Percentiles rank a stretch among this genome's conserved stretches.
Conservation (phyloP, 768 basidiomycete genomes). For the Mycena alexandri region DNA sequence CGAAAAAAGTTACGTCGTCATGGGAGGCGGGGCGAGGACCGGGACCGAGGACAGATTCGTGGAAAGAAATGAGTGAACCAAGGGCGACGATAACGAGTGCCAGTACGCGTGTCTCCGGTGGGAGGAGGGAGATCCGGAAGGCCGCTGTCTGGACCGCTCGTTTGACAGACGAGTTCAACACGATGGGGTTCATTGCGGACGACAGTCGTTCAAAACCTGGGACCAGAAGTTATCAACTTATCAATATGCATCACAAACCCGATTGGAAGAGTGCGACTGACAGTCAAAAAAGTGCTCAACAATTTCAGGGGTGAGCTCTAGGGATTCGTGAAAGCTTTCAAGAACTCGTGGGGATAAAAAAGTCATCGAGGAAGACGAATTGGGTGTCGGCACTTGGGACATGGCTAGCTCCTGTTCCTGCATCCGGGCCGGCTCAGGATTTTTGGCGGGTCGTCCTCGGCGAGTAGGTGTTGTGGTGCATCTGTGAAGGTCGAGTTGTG, state of each 20-base stretch:
- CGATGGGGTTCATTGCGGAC: background rate
- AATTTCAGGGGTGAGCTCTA: conserved; percentile 2
- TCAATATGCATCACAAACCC: background rate
- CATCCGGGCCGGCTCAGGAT: too few species aligned
- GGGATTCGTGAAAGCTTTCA: background rate
- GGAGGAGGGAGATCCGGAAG: conserved; percentile 4
- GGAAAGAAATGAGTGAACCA: conserved; percentile 15
- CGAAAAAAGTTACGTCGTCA: conserved; percentile 13
- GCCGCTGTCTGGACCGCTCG: background rate
- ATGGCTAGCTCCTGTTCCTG: too few species aligned
- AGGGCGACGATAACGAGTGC: conserved; percentile 21
- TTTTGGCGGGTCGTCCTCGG: background rate
- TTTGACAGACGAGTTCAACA: background rate
- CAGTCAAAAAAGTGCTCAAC: conserved; percentile 3
- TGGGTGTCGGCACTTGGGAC: background rate
- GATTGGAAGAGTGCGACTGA: background rate
- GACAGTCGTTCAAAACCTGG: background rate
- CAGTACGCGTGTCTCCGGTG: conserved; percentile 13
- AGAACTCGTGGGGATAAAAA: background rate
- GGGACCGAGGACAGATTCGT: conserved; percentile 11
- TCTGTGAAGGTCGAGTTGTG: background rate
- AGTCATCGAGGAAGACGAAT: background rate
- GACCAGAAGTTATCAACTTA: too few species aligned
- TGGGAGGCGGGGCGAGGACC: background rate
- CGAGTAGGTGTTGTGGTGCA: conserved; percentile 13